These are phyloP conservation scores for Pseudozyma sp. DNA, from an alignment of 1,284 basidiomycete genomes.

Conservation along the genomic window DNA sequence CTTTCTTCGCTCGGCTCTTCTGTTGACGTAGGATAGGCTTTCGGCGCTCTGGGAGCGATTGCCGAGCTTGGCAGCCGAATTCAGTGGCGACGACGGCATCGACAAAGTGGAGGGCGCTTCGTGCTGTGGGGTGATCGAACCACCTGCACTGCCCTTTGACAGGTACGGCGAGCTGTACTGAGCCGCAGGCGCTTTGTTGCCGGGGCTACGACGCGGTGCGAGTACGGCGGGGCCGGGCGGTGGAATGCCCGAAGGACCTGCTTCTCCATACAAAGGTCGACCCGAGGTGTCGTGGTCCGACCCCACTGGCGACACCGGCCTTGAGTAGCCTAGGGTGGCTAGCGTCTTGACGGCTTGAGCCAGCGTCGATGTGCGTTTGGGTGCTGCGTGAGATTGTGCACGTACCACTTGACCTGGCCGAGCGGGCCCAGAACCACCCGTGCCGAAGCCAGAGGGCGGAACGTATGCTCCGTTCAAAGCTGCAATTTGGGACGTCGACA, in stretches of 20 bases:
- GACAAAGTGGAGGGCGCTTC: slow-evolving; percentile 24
- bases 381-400: slow-evolving; percentile 71
- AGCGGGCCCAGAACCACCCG: slow-evolving; percentile 43
- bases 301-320: slow-evolving; percentile 52
- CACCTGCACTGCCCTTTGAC: slow-evolving; percentile 6
- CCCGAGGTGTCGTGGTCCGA: slow-evolving; percentile 42
- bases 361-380: slow-evolving; percentile 47
- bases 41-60: slow-evolving; percentile 58
- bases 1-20: slow-evolving; percentile 32
- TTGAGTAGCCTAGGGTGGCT: slow-evolving; percentile 60
- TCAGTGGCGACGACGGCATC: slow-evolving; percentile 41
- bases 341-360: slow-evolving; percentile 61
- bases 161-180: slow-evolving; percentile 51
- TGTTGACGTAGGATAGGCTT: slow-evolving; percentile 46
- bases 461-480: slow-evolving; percentile 39
- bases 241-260: slow-evolving; percentile 42
- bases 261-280: slow-evolving; percentile 40
- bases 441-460: slow-evolving; percentile 42
- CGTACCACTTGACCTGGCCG: slow-evolving; percentile 26
- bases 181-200: slow-evolving; percentile 32
- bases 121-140: slow-evolving; percentile 18
- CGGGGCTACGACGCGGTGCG: slow-evolving; percentile 37
- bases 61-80: slow-evolving; percentile 29
- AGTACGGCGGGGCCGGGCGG: slow-evolving; percentile 47
- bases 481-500: slow-evolving; percentile 46